Conservation (phyloP, 164 flowering plant species). For the Berberis vulgaris region DNA sequence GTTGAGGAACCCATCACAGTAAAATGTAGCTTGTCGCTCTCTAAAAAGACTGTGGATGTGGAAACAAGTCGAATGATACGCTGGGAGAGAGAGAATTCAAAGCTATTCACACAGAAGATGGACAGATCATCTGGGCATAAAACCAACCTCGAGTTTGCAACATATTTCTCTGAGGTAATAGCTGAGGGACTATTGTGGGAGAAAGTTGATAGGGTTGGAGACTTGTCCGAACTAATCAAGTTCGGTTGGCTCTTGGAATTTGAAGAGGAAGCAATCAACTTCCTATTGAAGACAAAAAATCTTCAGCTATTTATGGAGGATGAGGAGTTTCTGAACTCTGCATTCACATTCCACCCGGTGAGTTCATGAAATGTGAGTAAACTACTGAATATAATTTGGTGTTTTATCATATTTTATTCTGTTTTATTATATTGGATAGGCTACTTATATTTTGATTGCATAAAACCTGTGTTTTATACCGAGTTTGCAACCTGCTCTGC, state of each 20-base stretch:
- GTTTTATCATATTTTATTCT: constrained; percentile 29
- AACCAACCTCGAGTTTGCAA: constrained; percentile 34
- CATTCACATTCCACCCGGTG: constrained; percentile 4
- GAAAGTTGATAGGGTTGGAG: constrained; percentile 27
- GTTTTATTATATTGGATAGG: too few species aligned
- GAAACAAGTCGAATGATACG: constrained; percentile 30
- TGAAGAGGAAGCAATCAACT: constrained; percentile 40
- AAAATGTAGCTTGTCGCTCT: constrained; percentile 21
- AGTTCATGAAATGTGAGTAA: not conserved
- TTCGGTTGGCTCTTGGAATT: constrained; percentile 45
- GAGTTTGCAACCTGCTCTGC: too few species aligned
- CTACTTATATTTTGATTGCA: too few species aligned
- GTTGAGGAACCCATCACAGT: constrained; percentile 31
- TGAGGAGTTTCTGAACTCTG: constrained; percentile 32
- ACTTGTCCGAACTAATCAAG: constrained; percentile 49
- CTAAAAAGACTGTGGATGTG: constrained; percentile 22
- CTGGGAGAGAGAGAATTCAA: constrained; percentile 45
- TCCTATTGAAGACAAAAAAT: constrained; percentile 48
- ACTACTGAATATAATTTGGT: not conserved
- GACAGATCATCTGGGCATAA: constrained; percentile 22
- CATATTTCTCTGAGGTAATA: constrained; percentile 38
- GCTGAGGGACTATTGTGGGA: constrained; percentile 62
- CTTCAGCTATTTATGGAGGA: constrained; percentile 48
- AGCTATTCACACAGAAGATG: constrained; percentile 33
- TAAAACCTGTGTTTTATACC: too few species aligned